phyloP scores from a whole-genome alignment of 2,329 filamentous ascomycete genomes.

The Fusarium sterilihyphosum region DNA sequence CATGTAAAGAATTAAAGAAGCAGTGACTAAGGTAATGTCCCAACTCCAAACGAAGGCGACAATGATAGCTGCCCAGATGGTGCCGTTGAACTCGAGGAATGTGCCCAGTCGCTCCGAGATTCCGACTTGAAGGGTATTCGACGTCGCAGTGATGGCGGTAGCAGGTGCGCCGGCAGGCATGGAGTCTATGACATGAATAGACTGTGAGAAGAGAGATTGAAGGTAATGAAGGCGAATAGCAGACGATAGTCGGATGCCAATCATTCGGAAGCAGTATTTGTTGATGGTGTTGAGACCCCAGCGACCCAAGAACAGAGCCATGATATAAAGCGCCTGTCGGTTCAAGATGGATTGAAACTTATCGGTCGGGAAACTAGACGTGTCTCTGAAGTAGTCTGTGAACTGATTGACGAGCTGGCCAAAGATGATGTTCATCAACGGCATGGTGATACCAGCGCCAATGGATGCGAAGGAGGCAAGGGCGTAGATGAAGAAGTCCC shows the following conservation, averaged over 20 bases:
- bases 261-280: slow-evolving; percentile 55
- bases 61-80: slow-evolving; percentile 47
- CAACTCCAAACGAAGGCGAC: slow-evolving; percentile 64
- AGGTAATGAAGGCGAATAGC: slow-evolving; percentile 62
- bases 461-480: slow-evolving; percentile 46
- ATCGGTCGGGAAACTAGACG: slow-evolving; percentile 16
- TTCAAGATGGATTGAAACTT: slow-evolving; percentile 23
- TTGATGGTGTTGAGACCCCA: slow-evolving; percentile 40
- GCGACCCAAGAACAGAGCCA: slow-evolving; percentile 38
- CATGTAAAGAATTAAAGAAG: slow-evolving; percentile 57
- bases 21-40: slow-evolving; percentile 62
- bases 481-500: slow-evolving; percentile 45
- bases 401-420: slow-evolving; percentile 45
- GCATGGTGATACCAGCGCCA: slow-evolving; percentile 47
- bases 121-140: slow-evolving; percentile 64
- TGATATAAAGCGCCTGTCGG: slow-evolving; percentile 40
- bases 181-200: slow-evolving; percentile 60
- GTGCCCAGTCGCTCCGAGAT: slow-evolving; percentile 62
- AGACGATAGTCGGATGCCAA: slow-evolving; percentile 61
- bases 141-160: slow-evolving; percentile 62
- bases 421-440: slow-evolving; percentile 53
- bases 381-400: slow-evolving; percentile 40
- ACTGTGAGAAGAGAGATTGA: slow-evolving; percentile 59
- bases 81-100: slow-evolving; percentile 52
- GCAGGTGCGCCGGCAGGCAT: slow-evolving; percentile 62